phyloP scores from a whole-genome alignment of 2,329 filamentous ascomycete species.

The Fulvia fulva region DNA sequence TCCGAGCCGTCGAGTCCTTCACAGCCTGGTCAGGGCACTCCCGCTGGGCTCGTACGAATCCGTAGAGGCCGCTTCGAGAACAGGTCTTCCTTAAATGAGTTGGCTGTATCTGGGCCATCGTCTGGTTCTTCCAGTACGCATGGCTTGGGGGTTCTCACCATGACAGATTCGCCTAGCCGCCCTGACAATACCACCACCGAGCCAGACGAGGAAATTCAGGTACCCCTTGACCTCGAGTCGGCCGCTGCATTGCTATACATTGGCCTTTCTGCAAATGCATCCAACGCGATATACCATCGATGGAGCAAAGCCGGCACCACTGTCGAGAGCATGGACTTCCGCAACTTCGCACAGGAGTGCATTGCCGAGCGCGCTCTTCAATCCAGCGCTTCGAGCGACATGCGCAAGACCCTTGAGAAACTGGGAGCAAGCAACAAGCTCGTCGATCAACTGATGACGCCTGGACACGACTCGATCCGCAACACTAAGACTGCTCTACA shows the following conservation, averaged over 20 bases:
- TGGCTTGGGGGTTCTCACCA: background rate
- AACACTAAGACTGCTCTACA: background rate
- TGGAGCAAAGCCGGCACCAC: background rate
- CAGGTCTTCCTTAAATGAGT: background rate
- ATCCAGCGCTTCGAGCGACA: background rate
- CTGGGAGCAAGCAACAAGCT: background rate
- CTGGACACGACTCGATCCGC: background rate
- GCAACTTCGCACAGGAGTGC: background rate
- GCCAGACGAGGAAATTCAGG: background rate
- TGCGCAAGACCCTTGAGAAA: background rate
- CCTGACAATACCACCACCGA: background rate
- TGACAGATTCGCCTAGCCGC: background rate
- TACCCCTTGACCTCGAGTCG: background rate
- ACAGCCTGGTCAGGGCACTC: background rate
- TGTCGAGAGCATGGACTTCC: background rate
- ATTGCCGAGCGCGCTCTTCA: background rate
- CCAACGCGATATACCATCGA: background rate
- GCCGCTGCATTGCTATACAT: background rate
- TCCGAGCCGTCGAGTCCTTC: background rate
- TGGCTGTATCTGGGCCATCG: background rate
- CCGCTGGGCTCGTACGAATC: background rate
- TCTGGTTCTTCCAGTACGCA: background rate
- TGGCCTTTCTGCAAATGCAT: background rate
- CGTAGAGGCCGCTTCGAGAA: background rate
- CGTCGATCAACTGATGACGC: background rate